Evolutionary conservation across 2,329 filamentous ascomycete genomes (phyloP), one percentile per base, ranked within the genome.

Genomic region (Aspergillus sp.): DNA sequence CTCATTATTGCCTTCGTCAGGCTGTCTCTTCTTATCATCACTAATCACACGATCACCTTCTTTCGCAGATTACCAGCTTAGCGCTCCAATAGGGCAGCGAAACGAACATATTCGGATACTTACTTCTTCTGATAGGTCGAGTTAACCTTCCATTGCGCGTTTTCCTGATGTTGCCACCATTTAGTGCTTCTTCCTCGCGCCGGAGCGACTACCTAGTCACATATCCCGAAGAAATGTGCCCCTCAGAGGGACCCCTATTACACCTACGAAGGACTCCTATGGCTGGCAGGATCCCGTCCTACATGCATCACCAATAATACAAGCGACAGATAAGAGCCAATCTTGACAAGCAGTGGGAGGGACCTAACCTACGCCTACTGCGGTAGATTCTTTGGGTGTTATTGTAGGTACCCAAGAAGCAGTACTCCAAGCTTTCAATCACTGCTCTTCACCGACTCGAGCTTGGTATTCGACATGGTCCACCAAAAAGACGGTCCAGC

Each of bases 1-100:
- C 59, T 58, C 59, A 60, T 56, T 55, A 23, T 58, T 19, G 58
- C 57, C 55, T 58, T 52, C 40, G 48, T 39, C 12, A 48, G 59
- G 52, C 53, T 55, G 41, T 39, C 37, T 49, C 21, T 43, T 35
- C 48, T 9, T 45, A 48, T 59, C 49, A 40, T 46, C 39, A 52
- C 39, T 51, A 17, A 40, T 55, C 37, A 49, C 48, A 43, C 33
- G 44, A 46, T 56, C 43, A 46, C 47, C 31, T 35, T 35, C 27
- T 41, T 43, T 23, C 14, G 11, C 11, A 54, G 52, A 55, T 57
- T 48, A 46, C 54, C 35, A 41, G 19, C 27, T 55, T 43, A 44
- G 12, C 40, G 37, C 47, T 39, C 37, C 51, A 44, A 11, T 19
- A 39, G 27, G 46, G 54, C 46, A 19, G 23, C 15, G 43, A 25